Percentiles rank a stretch among this genome's conserved stretches.
phyloP scores from a whole-genome alignment of 2,329 filamentous ascomycete species.

The Blumeria hordei region DNA sequence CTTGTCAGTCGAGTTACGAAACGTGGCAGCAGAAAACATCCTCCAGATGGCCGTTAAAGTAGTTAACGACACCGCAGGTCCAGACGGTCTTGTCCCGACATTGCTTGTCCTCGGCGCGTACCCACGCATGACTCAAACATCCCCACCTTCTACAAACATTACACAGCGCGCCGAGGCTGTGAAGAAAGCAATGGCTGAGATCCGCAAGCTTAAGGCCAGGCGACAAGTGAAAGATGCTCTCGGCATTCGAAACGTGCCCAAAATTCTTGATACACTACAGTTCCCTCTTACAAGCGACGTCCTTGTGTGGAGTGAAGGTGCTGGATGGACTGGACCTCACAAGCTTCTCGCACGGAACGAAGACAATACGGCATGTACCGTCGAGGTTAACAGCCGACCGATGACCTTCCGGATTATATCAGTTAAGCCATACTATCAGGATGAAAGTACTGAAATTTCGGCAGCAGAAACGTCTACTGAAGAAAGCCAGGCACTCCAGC shows the following conservation, averaged over 20 bases:
- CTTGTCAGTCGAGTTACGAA: background rate
- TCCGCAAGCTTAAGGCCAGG: too few species aligned
- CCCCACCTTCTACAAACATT: background rate
- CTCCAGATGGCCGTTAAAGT: background rate
- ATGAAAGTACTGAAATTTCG: background rate
- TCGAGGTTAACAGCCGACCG: background rate
- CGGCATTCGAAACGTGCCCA: background rate
- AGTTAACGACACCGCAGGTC: background rate
- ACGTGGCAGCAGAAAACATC: background rate
- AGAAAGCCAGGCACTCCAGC: background rate
- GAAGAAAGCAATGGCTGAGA: background rate
- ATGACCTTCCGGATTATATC: background rate
- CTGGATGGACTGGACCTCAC: background rate
- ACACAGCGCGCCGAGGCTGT: background rate
- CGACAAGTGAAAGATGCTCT: background rate
- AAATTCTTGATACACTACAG: background rate
- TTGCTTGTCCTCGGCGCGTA: background rate
- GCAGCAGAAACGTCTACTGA: background rate
- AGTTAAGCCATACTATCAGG: background rate
- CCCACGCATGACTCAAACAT: background rate
- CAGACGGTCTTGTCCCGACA: background rate
- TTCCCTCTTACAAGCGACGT: background rate
- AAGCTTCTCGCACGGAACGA: too few species aligned
- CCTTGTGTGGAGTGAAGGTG: background rate
- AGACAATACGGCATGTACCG: background rate